Base-by-base conservation (phyloP, 2,329 filamentous ascomycete species). In the Alternaria sp. region DNA sequence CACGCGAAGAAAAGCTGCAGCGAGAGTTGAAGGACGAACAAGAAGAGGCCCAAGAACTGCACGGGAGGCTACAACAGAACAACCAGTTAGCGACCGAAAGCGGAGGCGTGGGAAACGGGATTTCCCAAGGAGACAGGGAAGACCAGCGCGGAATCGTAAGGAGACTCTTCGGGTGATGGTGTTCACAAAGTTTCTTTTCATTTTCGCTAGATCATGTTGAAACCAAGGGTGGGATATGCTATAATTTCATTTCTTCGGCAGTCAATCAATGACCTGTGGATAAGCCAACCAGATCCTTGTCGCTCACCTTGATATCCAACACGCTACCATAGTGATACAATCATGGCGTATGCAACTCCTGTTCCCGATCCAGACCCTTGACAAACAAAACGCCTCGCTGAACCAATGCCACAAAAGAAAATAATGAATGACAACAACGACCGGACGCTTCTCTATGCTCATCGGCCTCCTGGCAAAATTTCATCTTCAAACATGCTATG, bases 401-500 rank as follows among this genome's bases (percentile, higher is more conserved):
- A 56, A 59, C 27, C 16, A 61, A 59, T 46, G 22, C 50, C 57
- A 57, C 34, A 60, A 51, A 45, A 64, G 57, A 56, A 55, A 59
- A 22, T 34, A 45, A 36, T 14, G 51, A 54, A 59, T 40, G 22
- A 22, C 20, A 3, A 16, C 18, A 41, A 50, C 25, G 16, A 36
- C 48, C 27, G 16, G 16, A 12, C 30, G n/a, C 36, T 22, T 8
- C 11, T 30, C 16, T 38, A 14, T 36, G 16, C 25, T 56, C 44
- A 56, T 25, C 55, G 27, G 38, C 45, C 50, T n/a, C 22, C 46
- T 25, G 27, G 54, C 49, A 62, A 45, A 22, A 69, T 40, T 61
- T 72, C 68, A 38, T 75, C 73, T 46, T 71, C 63, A 11, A 60
- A 57, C 66, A 75, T 75, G 18, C 71, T 70, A 49, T 68, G 62